Base-by-base conservation (phyloP, 306 rosid species). In the Parietaria judaica region DNA sequence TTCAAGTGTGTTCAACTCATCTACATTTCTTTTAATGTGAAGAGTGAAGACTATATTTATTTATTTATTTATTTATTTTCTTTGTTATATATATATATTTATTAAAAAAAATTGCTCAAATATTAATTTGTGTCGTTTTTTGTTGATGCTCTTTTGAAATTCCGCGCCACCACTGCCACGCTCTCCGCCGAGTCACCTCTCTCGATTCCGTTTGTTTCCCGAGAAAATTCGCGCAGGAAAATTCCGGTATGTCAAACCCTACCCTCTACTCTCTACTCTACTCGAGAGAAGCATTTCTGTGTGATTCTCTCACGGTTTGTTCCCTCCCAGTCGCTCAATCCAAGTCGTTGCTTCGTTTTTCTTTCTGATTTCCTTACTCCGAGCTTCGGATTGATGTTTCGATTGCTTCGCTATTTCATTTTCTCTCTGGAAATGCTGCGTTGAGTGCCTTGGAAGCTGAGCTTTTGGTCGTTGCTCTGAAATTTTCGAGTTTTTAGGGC, bases 161-260 rank as follows among this genome's bases (percentile, higher is more conserved):
- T 75, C 80, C 79, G 61, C 80, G 80, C 80, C 80, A 75, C 58
- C 66, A 11, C 37, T 51, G 5, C 41, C 48, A 10, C 38, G 23
- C 45, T 49, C 14, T 58, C 60, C 79, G 3, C 37, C 13, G 52
- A 54, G 13, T 39, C 63, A 16, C 15, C 79, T 70, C 53, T 41
- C 48, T 17, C n/a, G 14, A 46, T 14, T 38, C 5, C 11, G 67
- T 69, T 55, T 58, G 63, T 17, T 31, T 56, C 5, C 62, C 68
- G 8, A 61, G 51, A 50, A 60, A 54, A 41, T 48, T 12, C 6
- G 31, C 36, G 38, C 31, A 43, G 11, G 10, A 14, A 36, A 16
- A 23, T 23, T 23, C 31, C 31, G 31, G 31, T 23, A 23, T 23
- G 31, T 4, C 14, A 4, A 63, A 47, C 44, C 15, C 10, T 23